Percentiles rank a stretch among this genome's conserved stretches.
phyloP scores from a whole-genome alignment of 495 filamentous ascomycete species.

The Xylaria acuta region DNA sequence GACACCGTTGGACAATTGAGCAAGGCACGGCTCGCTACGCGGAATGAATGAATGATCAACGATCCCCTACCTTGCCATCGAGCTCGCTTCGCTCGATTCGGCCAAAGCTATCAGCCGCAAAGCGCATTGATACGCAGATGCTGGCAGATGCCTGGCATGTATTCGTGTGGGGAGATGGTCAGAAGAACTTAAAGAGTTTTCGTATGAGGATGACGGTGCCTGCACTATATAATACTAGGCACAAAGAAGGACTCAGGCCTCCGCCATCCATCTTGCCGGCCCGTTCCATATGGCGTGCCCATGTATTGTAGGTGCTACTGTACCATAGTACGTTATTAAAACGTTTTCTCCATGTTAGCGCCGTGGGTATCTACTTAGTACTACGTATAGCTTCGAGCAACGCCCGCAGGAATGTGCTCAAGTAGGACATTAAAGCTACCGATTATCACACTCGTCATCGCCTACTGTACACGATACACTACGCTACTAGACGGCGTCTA shows the following conservation, averaged over 20 bases:
- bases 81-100: conserved; percentile 7
- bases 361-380: not conserved
- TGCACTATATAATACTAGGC: not conserved
- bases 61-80: conserved; percentile 10
- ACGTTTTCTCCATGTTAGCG: not conserved
- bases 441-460: not conserved
- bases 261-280: conserved; percentile 5
- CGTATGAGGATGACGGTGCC: not conserved
- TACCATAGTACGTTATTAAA: not conserved
- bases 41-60: conserved; percentile 25
- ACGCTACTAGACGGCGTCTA: conserved; percentile 2
- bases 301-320: not conserved
- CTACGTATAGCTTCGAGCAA: not conserved
- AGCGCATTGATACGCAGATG: conserved; percentile 10
- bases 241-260: not conserved
- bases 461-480: not conserved
- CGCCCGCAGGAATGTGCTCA: not conserved
- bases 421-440: not conserved
- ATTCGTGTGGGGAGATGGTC: conserved; percentile 1
- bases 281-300: conserved; percentile 20
- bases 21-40: conserved; percentile 26
- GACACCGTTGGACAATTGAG: conserved; percentile 22
- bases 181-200: conserved; percentile 6
- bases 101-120: conserved; percentile 13
- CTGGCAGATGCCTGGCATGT: conserved; percentile 5